A percentile compares a stretch with the other conserved stretches of the same genome.
Evolutionary conservation across 805 yeast species (phyloP).

Genomic region (Scheffersomyces lignosus): DNA sequence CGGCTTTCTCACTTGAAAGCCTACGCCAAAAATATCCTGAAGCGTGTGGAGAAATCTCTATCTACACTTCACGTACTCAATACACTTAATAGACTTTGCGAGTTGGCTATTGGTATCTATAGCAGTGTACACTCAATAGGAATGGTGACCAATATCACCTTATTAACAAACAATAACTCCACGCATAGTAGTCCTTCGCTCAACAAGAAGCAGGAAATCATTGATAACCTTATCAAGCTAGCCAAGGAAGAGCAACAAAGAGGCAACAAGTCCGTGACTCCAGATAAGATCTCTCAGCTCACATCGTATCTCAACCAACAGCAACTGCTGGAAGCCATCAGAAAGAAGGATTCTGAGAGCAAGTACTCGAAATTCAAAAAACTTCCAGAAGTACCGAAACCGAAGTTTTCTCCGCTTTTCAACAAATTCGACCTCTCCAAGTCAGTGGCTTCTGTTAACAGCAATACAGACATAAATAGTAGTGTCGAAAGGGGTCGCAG

Average conservation of each 20-base stretch:
- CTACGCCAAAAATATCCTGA: too few species aligned
- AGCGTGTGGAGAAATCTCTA: too few species aligned
- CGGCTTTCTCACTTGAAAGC: too few species aligned
- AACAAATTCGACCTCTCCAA: constrained; percentile 29
- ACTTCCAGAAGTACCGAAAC: constrained; percentile 26
- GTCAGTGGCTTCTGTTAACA: not conserved
- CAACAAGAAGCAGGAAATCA: constrained; percentile 21
- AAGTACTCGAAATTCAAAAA: constrained; percentile 2
- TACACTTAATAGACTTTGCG: too few species aligned
- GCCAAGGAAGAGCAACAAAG: constrained; percentile 38
- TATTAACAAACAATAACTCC: not conserved
- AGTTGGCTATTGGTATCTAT: too few species aligned
- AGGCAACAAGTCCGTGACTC: constrained; percentile 39
- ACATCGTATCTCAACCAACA: constrained; percentile 22
- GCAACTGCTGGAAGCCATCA: constrained; percentile 6
- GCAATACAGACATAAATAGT: not conserved
- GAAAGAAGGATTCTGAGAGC: constrained; percentile 3
- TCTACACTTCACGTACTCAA: too few species aligned
- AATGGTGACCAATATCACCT: not conserved
- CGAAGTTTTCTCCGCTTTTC: constrained; percentile 35
- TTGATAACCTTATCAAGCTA: constrained; percentile 26
- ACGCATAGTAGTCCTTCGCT: not conserved
- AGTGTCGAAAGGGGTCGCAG: not conserved
- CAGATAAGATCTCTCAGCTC: constrained; percentile 35
- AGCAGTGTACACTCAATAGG: too few species aligned